phyloP scores from a whole-genome alignment of 257 asterid genomes.

The Rhazya stricta region DNA sequence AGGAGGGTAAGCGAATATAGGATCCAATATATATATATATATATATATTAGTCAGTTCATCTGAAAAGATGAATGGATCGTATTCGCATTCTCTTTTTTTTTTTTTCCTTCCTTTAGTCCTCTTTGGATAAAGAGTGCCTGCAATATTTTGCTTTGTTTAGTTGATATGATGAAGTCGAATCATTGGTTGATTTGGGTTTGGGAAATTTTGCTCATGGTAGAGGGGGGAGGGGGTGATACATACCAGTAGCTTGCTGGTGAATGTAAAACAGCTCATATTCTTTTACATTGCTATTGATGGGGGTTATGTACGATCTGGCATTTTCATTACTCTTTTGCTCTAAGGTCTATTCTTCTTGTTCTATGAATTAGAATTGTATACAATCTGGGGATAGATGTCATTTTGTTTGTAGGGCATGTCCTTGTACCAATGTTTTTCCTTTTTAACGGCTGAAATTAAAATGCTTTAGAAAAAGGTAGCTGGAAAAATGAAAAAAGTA shows the following conservation, averaged over 20 bases:
- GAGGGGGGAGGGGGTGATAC: too few relatives aligned
- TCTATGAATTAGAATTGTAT: too few relatives aligned
- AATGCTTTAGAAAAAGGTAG: too few relatives aligned
- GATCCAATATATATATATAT: slow-evolving; percentile 1
- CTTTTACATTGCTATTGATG: slow-evolving; percentile 13
- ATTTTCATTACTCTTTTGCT: too few relatives aligned
- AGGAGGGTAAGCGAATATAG: slow-evolving; percentile 4
- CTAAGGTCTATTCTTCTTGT: too few relatives aligned
- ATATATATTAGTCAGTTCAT: background rate
- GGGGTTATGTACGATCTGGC: background rate
- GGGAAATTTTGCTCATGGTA: slow-evolving; percentile 2
- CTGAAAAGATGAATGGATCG: slow-evolving; percentile 3
- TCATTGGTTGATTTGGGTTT: slow-evolving; percentile 27
- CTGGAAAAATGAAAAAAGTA: too few relatives aligned
- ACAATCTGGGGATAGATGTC: too few relatives aligned
- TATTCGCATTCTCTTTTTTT: background rate
- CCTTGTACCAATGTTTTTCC: too few relatives aligned
- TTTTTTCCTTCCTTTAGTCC: too few relatives aligned
- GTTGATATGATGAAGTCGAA: slow-evolving; percentile 9
- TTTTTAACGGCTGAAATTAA: too few relatives aligned
- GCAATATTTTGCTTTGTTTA: slow-evolving; percentile 7
- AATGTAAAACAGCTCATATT: slow-evolving; percentile 23
- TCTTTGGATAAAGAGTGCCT: slow-evolving; percentile 3
- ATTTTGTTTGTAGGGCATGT: too few relatives aligned
- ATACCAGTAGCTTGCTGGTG: slow-evolving; percentile 12